Evolutionary conservation across 75 land plant species (phyloP), one percentile per base, ranked within the genome.

Genomic region (Sequoiadendron giganteum): DNA sequence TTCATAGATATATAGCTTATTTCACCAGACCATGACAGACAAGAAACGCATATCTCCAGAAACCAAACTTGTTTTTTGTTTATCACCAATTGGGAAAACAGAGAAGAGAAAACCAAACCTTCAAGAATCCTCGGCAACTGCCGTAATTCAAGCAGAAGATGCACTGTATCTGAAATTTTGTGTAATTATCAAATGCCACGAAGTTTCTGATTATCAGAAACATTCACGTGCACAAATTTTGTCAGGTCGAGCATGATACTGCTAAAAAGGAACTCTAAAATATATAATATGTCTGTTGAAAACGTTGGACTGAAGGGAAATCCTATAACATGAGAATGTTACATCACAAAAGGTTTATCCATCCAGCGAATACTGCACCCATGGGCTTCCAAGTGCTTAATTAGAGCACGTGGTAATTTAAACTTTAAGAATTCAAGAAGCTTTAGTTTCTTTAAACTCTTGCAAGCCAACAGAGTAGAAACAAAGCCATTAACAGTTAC

Each of bases 301-400:
- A 32, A 30, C 34, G 11, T 73, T 32, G 36, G 36, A 32, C 32
- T 32, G 14, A 32, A 9, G 15, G 5, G 32, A 32, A 73, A 73
- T 73, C 36, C 38, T 73, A 14, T 32, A 21, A 32, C 11, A 32
- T 73, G 36, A 30, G 76, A 81, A 81, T 81, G 21, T 48, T 36
- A 47, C 88, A 91, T 92, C 92, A 91, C 91, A 58, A 88, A 75
- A 11, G 91, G 92, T 86, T 96, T 95, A 7, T 96, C 92, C 91
- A 95, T 94, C 98, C 98, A 97, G 10, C 90, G 93, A 76, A 97
- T 91, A 32, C 58, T 76, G 81, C 95, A 96, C 25, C 98, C 99
- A 18, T 98, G 98, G 49, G 91, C 86, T 86, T 97, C 93, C 45
- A 96, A 86, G 73, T 91, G 92, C 85, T 94, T 90, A 39, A 96